Evolutionary conservation across 108 stramenopile species (phyloP).

Genomic region (Skeletonema tropicum): DNA sequence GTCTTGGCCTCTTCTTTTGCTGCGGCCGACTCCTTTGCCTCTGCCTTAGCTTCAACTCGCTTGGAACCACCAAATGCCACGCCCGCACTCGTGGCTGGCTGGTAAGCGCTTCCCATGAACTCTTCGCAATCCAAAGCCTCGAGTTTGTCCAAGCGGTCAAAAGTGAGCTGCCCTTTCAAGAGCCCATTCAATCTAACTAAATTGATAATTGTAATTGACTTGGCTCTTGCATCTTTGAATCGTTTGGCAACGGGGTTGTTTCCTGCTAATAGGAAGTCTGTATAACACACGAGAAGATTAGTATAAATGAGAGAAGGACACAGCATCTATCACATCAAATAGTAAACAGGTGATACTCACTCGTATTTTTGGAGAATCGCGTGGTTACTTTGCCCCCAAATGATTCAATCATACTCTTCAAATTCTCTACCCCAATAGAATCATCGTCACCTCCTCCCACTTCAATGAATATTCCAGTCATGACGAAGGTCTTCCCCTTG

Average conservation of each 20-base stretch:
- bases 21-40: constrained; percentile 17
- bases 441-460: constrained; percentile 44
- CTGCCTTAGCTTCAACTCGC: constrained; percentile 1
- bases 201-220: constrained; percentile 24
- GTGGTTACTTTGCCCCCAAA: constrained; percentile 42
- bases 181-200: constrained; percentile 31
- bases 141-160: constrained; percentile 14
- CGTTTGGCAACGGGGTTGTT: constrained; percentile 14
- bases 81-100: constrained; percentile 12
- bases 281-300: neutral
- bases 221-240: constrained; percentile 30
- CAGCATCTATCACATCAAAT: neutral
- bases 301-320: neutral
- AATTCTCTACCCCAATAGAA: constrained; percentile 40
- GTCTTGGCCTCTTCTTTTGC: constrained; percentile 3
- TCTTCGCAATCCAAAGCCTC: constrained; percentile 23
- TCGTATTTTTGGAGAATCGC: constrained; percentile 34
- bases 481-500: constrained; percentile 39
- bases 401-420: constrained; percentile 45
- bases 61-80: constrained; percentile 22
- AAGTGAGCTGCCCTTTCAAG: constrained; percentile 29
- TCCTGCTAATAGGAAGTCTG: constrained; percentile 32
- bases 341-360: constrained; percentile 15
- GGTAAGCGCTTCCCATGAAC: constrained; percentile 24
- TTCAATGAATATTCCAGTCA: constrained; percentile 61